Evolutionary conservation across 1,139 yeast species (phyloP), one percentile per base, ranked within the genome.

Genomic region (Nakaseomyces bracarensis): DNA sequence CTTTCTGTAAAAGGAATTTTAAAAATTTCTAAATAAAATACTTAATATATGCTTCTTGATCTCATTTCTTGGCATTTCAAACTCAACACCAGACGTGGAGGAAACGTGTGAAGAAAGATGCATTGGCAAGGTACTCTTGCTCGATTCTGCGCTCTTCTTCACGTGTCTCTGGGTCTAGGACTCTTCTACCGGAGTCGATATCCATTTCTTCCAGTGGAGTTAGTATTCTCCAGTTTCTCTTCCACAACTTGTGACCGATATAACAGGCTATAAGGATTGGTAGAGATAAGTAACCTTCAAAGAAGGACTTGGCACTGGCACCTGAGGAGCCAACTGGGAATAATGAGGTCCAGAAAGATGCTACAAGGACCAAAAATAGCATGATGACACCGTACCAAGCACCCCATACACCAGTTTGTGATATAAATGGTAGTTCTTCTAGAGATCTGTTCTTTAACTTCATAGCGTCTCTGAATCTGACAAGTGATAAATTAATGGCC

Each of bases 331-430:
- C 81, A 39, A 76, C 60, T 50, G 91, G 91, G 71, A 71, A 80
- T 41, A 81, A 66, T 6, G 87, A 84, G 46, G 79, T 71, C 86
- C 86, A 82, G 61, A 77, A 76, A 47, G 76, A 75, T 13, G 79
- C 80, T 36, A 72, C 61, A 3, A 76, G 56, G 11, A 80, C 81
- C 45, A 78, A 55, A 31, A 69, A 48, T 52, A 72, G 68, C 48
- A 76, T 65, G 3, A 63, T 38, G 3, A 71, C 64, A 28, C 80
- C 79, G 50, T 68, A 74, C 49, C 64, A 59, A 0, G 81, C 74
- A 10, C 81, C 82, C 49, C 64, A 59, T 11, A 71, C 60, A 31
- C 81, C 81, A 5, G 75, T 66, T 57, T 73, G 79, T 3, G 82
- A 70, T 10, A 65, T 64, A 52, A 71, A 77, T 4, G 78, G 69